Percentiles rank a stretch among this genome's conserved stretches.
Evolutionary conservation across 1,139 yeast species (phyloP).

Genomic region (Spathaspora sp.): DNA sequence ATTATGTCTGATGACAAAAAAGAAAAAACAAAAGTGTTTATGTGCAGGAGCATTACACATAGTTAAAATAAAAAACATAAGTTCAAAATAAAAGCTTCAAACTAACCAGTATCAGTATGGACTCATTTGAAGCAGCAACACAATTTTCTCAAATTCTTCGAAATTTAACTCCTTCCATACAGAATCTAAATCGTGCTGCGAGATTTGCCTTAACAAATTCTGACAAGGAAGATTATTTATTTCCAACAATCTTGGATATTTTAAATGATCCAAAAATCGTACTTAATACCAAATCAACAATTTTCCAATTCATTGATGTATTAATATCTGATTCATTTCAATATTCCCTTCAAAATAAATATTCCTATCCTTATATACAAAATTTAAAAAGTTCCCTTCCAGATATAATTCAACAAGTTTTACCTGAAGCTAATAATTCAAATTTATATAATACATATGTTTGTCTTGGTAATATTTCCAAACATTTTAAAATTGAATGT

Average conservation of each 20-base stretch:
- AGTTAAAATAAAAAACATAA: too few species aligned
- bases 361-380: constrained; percentile 48
- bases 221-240: constrained; percentile 70
- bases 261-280: constrained; percentile 49
- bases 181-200: constrained; percentile 54
- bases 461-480: constrained; percentile 40
- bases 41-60: not conserved
- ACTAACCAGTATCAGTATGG: constrained; percentile 43
- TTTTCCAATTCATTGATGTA: constrained; percentile 68
- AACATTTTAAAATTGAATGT: constrained; percentile 32
- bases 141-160: constrained; percentile 64
- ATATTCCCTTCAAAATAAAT: constrained; percentile 33
- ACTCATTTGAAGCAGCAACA: constrained; percentile 74
- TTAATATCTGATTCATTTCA: constrained; percentile 42
- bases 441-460: constrained; percentile 49
- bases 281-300: constrained; percentile 62
- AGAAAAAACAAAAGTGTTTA: not conserved
- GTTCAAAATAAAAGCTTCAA: not conserved
- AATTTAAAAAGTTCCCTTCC: constrained; percentile 43
- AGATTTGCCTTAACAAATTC: constrained; percentile 58
- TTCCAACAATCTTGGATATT: constrained; percentile 69
- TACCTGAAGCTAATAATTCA: constrained; percentile 48
- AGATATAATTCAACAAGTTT: constrained; percentile 48
- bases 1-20: constrained; percentile 1
- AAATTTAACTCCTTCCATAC: constrained; percentile 61